Conservation (phyloP, 2,329 filamentous ascomycete genomes). For the Fulvia fulva region DNA sequence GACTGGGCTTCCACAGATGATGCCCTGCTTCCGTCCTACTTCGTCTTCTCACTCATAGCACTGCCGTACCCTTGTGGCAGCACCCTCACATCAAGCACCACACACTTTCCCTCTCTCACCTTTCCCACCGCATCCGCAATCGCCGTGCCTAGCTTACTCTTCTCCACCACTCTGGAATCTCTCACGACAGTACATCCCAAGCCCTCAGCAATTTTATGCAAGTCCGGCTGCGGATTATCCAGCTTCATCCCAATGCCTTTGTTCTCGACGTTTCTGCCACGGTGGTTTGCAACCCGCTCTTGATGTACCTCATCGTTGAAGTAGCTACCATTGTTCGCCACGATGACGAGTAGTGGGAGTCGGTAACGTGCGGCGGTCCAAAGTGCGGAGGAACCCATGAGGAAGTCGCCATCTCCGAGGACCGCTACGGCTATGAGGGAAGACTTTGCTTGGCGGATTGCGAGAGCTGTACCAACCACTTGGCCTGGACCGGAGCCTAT, state of each 20-base stretch:
- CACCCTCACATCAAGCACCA: conserved; percentile 18
- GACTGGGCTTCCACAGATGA: too few relatives aligned
- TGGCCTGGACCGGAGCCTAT: conserved; percentile 18
- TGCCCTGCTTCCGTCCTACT: background rate
- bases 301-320: conserved; percentile 22
- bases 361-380: conserved; percentile 18
- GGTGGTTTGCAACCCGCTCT: conserved; percentile 15
- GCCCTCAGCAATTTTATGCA: conserved; percentile 15
- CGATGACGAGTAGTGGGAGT: conserved; percentile 12
- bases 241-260: conserved; percentile 19
- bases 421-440: conserved; percentile 10
- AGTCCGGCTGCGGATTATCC: conserved; percentile 15
- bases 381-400: conserved; percentile 17
- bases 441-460: conserved; percentile 1
- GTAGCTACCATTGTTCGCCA: conserved; percentile 19
- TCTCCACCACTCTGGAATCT: conserved; percentile 5
- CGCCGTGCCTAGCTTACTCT: conserved; percentile 5
- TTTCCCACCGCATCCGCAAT: conserved; percentile 9
- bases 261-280: conserved; percentile 14
- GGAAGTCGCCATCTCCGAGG: conserved; percentile 18
- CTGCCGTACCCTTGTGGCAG: conserved; percentile 14
- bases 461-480: conserved; percentile 17
- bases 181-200: conserved; percentile 13
- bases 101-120: conserved; percentile 6
- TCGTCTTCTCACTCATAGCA: conserved; percentile 12